Base-by-base conservation (phyloP, 2,329 filamentous ascomycete species). In the Penicillium brasilianum region DNA sequence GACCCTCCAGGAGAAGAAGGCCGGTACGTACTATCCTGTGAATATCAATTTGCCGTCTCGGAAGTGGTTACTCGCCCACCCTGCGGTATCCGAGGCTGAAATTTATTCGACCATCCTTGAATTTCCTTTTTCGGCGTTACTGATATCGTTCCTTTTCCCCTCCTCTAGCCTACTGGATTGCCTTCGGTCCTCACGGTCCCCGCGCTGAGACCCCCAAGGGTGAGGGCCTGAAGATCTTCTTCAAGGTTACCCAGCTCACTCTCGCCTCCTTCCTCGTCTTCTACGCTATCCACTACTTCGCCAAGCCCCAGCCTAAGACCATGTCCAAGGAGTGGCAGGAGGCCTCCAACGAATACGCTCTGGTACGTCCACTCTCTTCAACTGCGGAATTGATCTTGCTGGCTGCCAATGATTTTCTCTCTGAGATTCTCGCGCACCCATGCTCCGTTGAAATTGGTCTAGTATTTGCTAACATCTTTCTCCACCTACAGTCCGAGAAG, bases 311-410 rank as follows among this genome's bases (percentile, higher is more conserved):
- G 66, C 95, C 95, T 69, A 83, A 84, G 79, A 96, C 94, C 74
- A 96, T 99, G 93, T 94, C 85, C 83, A 91, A 92, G 85, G 95
- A 99, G 82, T 98, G 91, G 88, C 92, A 99, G 84, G 93, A 98
- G 84, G 90, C 90, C 71, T 86, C 89, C 71, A 97, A 99, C 82
- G 95, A 97, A 84, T 95, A 91, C 81, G 85, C 97, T 79, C 93
- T 88, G 87, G 94, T 96, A 83, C 73, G 88, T 81, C 44, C 55
- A n/a, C 14, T 56, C 14, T 22, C 8, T 14, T 16, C 16, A 13
- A n/a, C 18, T 18, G 0, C 4, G 30, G 14, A 11, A 2, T 32
- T 32, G 16, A 32, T 32, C 5, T 3, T n/a, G 46, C 16, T 18
- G 28, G 28, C 16, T 13, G 16, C 34, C 6, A 43, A 11, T 9